phyloP scores from a whole-genome alignment of 441 rosid species.

The Syzygium syzygioides region DNA sequence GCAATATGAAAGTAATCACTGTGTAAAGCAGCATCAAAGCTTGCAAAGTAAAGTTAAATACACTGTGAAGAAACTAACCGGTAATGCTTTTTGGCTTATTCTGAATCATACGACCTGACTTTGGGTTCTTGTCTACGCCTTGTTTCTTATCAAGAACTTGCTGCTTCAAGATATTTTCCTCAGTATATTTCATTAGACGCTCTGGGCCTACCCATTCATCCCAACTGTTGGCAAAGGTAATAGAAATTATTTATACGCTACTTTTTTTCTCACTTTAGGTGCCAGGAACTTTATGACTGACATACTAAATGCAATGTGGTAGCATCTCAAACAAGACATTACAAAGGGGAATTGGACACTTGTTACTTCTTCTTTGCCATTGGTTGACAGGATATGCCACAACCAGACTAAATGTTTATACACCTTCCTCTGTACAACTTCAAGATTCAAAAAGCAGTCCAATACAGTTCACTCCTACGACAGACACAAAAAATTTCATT shows the following conservation, averaged over 20 bases:
- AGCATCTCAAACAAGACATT: neutral
- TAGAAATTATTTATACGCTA: conserved; percentile 36
- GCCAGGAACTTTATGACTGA: neutral
- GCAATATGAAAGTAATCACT: neutral
- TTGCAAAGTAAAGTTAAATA: neutral
- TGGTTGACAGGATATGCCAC: neutral
- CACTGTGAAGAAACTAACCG: conserved; percentile 37
- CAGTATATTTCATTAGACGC: conserved; percentile 73
- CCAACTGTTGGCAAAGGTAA: conserved; percentile 91
- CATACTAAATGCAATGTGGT: neutral
- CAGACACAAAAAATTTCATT: neutral
- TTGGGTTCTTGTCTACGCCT: conserved; percentile 70
- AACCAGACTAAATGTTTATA: neutral
- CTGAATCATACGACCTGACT: conserved; percentile 73
- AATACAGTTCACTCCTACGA: neutral
- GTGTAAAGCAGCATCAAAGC: neutral
- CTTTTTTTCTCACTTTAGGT: neutral
- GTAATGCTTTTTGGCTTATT: conserved; percentile 65
- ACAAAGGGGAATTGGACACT: neutral
- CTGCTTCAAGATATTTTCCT: conserved; percentile 85
- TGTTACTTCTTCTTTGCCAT: neutral
- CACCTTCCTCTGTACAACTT: neutral
- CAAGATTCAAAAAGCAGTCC: neutral
- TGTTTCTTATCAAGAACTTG: conserved; percentile 78
- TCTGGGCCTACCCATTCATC: conserved; percentile 97